Percentiles rank a stretch among this genome's conserved stretches.
Evolutionary conservation across 192 early-diverging fungal species (phyloP).

Genomic region (Coemansia sp.): DNA sequence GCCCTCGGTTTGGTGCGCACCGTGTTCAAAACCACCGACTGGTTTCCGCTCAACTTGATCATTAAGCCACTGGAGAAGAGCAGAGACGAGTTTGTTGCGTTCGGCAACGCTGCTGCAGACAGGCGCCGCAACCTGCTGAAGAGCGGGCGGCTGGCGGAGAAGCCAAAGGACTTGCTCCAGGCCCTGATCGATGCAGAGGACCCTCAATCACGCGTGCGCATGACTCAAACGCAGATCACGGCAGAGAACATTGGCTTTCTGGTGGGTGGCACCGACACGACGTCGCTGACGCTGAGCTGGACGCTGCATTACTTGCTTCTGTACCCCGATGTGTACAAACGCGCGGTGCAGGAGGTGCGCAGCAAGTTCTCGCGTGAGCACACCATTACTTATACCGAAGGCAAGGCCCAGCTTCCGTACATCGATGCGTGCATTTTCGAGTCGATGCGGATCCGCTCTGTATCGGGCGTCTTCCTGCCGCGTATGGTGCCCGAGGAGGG

Average conservation of each 20-base stretch:
- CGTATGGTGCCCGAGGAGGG: slow-evolving; percentile 35
- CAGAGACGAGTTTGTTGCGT: slow-evolving; percentile 6
- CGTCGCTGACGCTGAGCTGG: slow-evolving; percentile 36
- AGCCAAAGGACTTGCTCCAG: slow-evolving; percentile 48
- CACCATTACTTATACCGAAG: slow-evolving; percentile 28
- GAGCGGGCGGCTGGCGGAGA: slow-evolving; percentile 1
- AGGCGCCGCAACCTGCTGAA: slow-evolving; percentile 10
- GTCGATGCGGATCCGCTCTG: slow-evolving; percentile 31
- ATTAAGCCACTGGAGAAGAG: background rate
- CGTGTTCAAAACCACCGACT: background rate
- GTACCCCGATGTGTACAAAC: slow-evolving; percentile 20
- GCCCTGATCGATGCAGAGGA: slow-evolving; percentile 43
- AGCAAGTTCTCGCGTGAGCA: slow-evolving; percentile 27
- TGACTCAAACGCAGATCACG: slow-evolving; percentile 36
- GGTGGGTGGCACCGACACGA: slow-evolving; percentile 46
- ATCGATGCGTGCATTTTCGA: slow-evolving; percentile 44
- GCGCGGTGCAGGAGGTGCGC: slow-evolving; percentile 32
- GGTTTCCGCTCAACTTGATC: background rate
- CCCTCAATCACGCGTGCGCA: slow-evolving; percentile 29
- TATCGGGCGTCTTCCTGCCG: slow-evolving; percentile 18
- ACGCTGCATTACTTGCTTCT: slow-evolving; percentile 35
- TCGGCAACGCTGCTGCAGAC: slow-evolving; percentile 12
- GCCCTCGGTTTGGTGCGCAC: background rate
- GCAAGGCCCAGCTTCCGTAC: slow-evolving; percentile 32
- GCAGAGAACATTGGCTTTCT: slow-evolving; percentile 32